phyloP scores from a whole-genome alignment of 1,139 yeast genomes.

The Chernovozyma aurita region DNA sequence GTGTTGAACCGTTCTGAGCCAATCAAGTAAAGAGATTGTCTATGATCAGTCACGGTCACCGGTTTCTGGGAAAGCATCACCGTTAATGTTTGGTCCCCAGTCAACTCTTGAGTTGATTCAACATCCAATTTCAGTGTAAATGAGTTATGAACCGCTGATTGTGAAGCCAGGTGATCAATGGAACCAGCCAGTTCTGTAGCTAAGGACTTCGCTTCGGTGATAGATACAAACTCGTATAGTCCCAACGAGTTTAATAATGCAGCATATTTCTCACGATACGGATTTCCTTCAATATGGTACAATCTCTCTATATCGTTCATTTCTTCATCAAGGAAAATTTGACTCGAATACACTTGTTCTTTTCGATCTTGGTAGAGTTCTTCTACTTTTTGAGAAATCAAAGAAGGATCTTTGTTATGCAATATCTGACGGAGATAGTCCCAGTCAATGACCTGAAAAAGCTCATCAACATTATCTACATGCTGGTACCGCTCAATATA shows the following conservation, averaged over 20 bases:
- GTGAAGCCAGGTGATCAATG: background rate
- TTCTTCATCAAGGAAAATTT: conserved; percentile 6
- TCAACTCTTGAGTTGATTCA: background rate
- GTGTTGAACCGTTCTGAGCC: background rate
- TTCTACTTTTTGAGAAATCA: conserved; percentile 2
- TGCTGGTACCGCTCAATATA: conserved; percentile 4
- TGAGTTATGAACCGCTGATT: too few species aligned
- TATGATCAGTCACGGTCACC: background rate
- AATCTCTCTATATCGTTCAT: background rate
- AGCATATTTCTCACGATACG: conserved; percentile 1
- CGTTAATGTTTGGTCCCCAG: background rate
- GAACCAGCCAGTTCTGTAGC: background rate
- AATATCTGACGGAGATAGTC: conserved; percentile 1
- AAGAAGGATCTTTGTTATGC: background rate
- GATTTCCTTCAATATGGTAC: conserved; percentile 2
- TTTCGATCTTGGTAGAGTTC: conserved; percentile 5
- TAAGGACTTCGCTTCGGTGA: background rate
- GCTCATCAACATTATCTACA: conserved; percentile 7
- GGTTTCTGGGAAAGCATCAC: background rate
- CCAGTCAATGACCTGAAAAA: conserved; percentile 5
- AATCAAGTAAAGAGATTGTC: background rate
- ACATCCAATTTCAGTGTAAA: background rate
- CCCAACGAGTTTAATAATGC: conserved; percentile 1
- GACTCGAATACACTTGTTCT: conserved; percentile 3
- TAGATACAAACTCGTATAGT: background rate